These are phyloP conservation scores for Lepidium sativum DNA, from an alignment of 345 rosid genomes.

Conservation along the genomic window DNA sequence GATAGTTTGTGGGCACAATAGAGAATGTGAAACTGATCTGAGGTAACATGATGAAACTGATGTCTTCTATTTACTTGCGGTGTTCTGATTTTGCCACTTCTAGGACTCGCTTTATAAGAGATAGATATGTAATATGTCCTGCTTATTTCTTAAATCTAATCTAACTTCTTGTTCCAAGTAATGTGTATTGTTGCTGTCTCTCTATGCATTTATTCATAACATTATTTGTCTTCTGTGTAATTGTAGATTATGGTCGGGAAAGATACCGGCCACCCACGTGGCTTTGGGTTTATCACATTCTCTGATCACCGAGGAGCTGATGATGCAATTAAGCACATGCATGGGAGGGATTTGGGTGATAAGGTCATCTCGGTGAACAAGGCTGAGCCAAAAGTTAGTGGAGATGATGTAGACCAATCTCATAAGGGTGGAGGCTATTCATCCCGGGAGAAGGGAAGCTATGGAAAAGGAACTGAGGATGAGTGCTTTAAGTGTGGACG, in stretches of 20 bases:
- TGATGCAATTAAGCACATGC: constrained; percentile 84
- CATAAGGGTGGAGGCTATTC: constrained; percentile 58
- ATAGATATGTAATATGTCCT: not conserved
- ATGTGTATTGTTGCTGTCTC: not conserved
- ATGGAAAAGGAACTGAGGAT: constrained; percentile 50
- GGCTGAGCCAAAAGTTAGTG: constrained; percentile 72
- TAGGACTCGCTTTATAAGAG: not conserved
- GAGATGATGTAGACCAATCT: constrained; percentile 51
- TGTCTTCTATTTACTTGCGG: constrained; percentile 8
- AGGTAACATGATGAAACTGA: not conserved
- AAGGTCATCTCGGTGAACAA: constrained; percentile 78
- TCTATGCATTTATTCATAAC: not conserved
- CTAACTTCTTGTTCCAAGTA: not conserved
- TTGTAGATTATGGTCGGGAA: constrained; percentile 77
- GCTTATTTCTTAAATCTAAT: not conserved
- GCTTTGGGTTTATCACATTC: constrained; percentile 86
- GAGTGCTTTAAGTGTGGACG: constrained; percentile 91
- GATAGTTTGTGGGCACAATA: not conserved
- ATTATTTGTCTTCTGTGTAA: constrained; percentile 14
- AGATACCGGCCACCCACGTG: constrained; percentile 86
- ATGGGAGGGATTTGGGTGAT: constrained; percentile 72
- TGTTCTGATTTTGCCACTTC: not conserved
- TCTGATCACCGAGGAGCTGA: constrained; percentile 82
- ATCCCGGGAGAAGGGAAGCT: constrained; percentile 53
- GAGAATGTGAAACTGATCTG: not conserved